Percentiles rank a stretch among this genome's conserved stretches.
Evolutionary conservation across 1,284 basidiomycete genomes (phyloP).

Genomic region (Phellopilus nigrolimitatus): DNA sequence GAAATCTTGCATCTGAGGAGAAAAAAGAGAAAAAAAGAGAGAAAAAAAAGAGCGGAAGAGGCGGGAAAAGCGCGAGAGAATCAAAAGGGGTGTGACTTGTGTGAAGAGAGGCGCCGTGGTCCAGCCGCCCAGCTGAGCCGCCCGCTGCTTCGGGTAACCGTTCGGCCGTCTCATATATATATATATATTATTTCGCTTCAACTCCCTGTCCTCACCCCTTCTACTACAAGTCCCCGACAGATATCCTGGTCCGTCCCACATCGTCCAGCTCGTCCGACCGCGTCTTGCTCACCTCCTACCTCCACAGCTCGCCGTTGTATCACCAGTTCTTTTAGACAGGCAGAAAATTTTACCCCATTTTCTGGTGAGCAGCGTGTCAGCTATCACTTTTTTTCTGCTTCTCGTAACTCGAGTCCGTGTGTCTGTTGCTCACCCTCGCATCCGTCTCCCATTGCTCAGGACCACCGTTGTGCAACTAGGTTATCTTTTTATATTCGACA

Average conservation of each 20-base stretch:
- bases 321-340: constrained; percentile 73
- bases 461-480: constrained; percentile 65
- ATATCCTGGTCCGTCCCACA: constrained; percentile 14
- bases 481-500: constrained; percentile 50
- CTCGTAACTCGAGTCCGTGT: constrained; percentile 10
- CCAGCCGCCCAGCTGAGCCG: neutral
- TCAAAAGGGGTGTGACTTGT: constrained; percentile 1
- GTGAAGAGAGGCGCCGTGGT: neutral
- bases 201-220: constrained; percentile 8
- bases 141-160: neutral
- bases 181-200: neutral
- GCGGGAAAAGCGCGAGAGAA: neutral
- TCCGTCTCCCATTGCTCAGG: constrained; percentile 32
- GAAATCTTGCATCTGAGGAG: neutral
- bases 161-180: constrained; percentile 6
- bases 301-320: constrained; percentile 49
- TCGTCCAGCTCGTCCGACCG: constrained; percentile 24
- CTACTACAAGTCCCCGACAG: constrained; percentile 5
- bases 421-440: constrained; percentile 17
- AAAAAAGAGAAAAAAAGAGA: neutral
- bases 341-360: constrained; percentile 52
- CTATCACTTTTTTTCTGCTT: constrained; percentile 13
- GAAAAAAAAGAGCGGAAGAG: neutral
- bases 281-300: constrained; percentile 29
- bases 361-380: constrained; percentile 51